Evolutionary conservation across 352 stramenopile species (phyloP).

Genomic region (Phytophthora melonis): DNA sequence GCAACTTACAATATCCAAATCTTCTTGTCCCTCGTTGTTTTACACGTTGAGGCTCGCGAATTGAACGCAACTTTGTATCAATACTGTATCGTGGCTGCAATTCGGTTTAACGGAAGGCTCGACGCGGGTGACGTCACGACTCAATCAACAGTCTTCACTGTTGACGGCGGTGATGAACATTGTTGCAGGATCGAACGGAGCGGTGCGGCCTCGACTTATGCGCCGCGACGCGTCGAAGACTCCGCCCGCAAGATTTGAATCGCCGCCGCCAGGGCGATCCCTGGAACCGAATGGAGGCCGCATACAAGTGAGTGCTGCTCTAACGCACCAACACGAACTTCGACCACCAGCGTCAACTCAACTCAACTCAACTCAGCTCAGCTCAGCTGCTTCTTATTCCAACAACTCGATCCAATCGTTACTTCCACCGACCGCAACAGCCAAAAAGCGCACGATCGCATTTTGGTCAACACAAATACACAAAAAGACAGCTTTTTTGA

Average conservation of each 20-base stretch:
- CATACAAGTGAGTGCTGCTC: background rate
- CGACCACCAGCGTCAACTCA: constrained; percentile 10
- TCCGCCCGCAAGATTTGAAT: constrained; percentile 23
- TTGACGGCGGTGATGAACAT: constrained; percentile 12
- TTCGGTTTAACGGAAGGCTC: background rate
- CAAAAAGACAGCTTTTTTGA: background rate
- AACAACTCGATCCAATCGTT: background rate
- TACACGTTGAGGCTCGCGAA: too few relatives aligned
- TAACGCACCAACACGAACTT: background rate
- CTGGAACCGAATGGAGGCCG: background rate
- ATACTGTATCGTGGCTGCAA: background rate
- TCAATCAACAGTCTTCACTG: background rate
- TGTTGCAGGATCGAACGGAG: constrained; percentile 22
- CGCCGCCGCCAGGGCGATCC: background rate
- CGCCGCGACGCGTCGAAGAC: constrained; percentile 29
- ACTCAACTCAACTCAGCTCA: constrained; percentile 13
- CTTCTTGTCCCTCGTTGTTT: background rate
- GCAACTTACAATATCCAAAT: too few relatives aligned
- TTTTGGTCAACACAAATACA: background rate
- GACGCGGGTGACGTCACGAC: background rate
- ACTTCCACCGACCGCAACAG: background rate
- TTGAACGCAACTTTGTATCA: background rate
- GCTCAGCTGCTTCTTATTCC: background rate
- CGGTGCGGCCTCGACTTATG: constrained; percentile 15
- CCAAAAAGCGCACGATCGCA: background rate